phyloP scores from a whole-genome alignment of 805 yeast genomes.

The Ogataea nitratoaversa region DNA sequence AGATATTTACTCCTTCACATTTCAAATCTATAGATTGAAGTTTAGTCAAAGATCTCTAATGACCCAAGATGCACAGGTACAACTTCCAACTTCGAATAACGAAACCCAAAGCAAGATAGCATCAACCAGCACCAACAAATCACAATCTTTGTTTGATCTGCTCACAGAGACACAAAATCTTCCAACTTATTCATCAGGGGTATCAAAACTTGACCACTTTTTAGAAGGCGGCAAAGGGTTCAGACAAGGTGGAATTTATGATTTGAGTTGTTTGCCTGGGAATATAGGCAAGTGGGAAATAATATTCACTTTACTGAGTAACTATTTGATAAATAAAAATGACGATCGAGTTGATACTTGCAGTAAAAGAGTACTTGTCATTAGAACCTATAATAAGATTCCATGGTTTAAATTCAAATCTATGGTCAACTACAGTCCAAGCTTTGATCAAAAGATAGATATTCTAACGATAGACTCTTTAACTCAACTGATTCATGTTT shows the following conservation, averaged over 20 bases:
- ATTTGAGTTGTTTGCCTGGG: conserved; percentile 26
- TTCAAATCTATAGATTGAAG: too few species aligned
- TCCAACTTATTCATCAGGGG: conserved; percentile 15
- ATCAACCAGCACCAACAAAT: not conserved
- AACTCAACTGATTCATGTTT: conserved; percentile 18
- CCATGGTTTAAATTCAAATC: conserved; percentile 26
- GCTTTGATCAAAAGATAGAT: conserved; percentile 11
- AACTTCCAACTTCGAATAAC: too few species aligned
- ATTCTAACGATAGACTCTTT: conserved; percentile 14
- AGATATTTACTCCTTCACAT: too few species aligned
- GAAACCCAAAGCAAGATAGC: not conserved
- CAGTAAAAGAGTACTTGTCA: conserved; percentile 10
- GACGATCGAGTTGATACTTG: not conserved
- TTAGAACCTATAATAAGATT: conserved; percentile 14
- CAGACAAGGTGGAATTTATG: conserved; percentile 22
- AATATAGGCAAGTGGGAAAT: conserved; percentile 27
- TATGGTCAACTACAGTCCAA: not conserved
- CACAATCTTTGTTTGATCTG: conserved; percentile 10
- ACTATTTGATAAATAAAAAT: not conserved
- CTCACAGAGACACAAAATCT: conserved; percentile 1
- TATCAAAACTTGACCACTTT: conserved; percentile 15
- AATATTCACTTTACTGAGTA: conserved; percentile 16
- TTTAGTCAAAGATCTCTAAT: not conserved
- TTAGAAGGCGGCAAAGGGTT: conserved; percentile 22
- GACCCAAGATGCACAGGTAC: not conserved